Conservation (phyloP, 345 rosid genomes). For the Euphorbia pulcherrima region DNA sequence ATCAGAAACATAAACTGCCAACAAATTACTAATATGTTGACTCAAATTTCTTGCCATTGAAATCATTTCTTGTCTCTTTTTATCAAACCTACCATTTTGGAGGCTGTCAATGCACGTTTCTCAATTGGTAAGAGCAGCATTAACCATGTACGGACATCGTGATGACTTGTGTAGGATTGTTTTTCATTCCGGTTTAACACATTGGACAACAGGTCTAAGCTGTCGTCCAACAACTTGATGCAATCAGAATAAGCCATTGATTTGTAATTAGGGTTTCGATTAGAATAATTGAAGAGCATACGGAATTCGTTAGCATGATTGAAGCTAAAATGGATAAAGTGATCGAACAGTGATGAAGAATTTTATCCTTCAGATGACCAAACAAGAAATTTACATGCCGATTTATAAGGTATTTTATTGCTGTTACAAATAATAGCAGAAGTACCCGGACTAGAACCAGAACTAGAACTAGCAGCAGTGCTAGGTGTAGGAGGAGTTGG, state of each 20-base stretch:
- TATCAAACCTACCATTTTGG: slow-evolving; percentile 12
- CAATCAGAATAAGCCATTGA: slow-evolving; percentile 40
- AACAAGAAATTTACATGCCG: slow-evolving; percentile 16
- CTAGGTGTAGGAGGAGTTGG: too few species aligned
- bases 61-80: slow-evolving; percentile 9
- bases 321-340: slow-evolving; percentile 31
- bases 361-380: neutral
- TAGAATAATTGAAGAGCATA: too few species aligned
- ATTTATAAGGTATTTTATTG: slow-evolving; percentile 6
- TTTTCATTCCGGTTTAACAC: slow-evolving; percentile 8
- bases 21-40: slow-evolving; percentile 27
- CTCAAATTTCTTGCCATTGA: slow-evolving; percentile 35
- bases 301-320: slow-evolving; percentile 18
- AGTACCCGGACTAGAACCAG: too few species aligned
- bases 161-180: neutral
- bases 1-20: slow-evolving; percentile 29
- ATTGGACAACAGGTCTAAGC: slow-evolving; percentile 37
- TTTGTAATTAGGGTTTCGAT: neutral
- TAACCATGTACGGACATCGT: slow-evolving; percentile 53
- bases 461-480: too few species aligned
- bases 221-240: slow-evolving; percentile 49
- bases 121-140: slow-evolving; percentile 54
- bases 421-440: neutral
- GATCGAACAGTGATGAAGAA: slow-evolving; percentile 21
- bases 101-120: slow-evolving; percentile 48